phyloP scores from a whole-genome alignment of 768 basidiomycete species.

The Cystofilobasidium ferigula region DNA sequence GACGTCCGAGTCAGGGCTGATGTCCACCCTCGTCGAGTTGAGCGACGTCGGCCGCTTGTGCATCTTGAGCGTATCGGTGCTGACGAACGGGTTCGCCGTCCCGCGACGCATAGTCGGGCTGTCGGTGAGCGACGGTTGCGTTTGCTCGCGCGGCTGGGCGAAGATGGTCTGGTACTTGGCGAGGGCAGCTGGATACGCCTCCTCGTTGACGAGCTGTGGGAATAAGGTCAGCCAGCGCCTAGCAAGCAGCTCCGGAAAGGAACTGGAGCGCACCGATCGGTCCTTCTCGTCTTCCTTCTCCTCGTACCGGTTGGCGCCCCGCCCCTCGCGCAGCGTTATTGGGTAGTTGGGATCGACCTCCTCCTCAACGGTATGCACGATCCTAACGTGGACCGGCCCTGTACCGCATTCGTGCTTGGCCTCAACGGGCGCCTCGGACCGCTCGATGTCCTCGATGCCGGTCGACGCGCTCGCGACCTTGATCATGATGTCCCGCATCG shows the following conservation, averaged over 20 bases:
- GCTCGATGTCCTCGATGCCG: neutral
- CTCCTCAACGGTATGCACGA: neutral
- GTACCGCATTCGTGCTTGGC: neutral
- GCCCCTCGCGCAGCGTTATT: neutral
- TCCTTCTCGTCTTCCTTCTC: neutral
- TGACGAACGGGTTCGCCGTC: neutral
- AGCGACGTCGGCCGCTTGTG: neutral
- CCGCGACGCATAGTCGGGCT: too few relatives aligned
- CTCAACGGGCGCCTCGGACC: neutral
- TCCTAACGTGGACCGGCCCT: neutral
- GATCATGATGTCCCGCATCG: conserved; percentile 1
- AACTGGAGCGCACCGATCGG: neutral
- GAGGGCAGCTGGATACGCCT: neutral
- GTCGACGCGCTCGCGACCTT: conserved; percentile 2
- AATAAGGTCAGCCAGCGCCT: neutral
- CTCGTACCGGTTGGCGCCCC: neutral
- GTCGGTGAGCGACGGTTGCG: neutral
- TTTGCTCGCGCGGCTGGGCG: neutral
- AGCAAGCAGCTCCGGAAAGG: neutral
- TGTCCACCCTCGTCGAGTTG: neutral
- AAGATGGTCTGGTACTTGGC: neutral
- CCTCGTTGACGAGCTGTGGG: neutral
- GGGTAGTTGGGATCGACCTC: neutral
- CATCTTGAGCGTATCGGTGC: conserved; percentile 7
- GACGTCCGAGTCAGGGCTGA: neutral